Evolutionary conservation across 768 basidiomycete species (phyloP).

Genomic region (Mycena sanguinolenta): DNA sequence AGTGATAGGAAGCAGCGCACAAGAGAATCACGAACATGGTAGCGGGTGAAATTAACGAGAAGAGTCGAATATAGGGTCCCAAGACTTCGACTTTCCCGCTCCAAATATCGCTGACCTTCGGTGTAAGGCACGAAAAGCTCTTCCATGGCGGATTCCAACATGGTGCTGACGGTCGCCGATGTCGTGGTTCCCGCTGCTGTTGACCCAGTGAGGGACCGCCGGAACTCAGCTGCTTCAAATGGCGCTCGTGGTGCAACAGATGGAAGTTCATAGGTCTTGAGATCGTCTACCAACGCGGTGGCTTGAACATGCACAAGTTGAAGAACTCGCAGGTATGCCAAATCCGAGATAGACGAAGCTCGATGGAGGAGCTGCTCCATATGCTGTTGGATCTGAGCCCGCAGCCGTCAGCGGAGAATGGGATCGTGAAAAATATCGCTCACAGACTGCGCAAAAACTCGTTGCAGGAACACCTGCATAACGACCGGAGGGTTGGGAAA

Average conservation of each 20-base stretch:
- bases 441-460: constrained; percentile 98
- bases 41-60: constrained; percentile 83
- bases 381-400: constrained; percentile 91
- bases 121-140: constrained; percentile 96
- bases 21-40: constrained; percentile 74
- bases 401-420: background rate
- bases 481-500: constrained; percentile 97
- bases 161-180: constrained; percentile 74
- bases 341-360: constrained; percentile 81
- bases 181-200: constrained; percentile 59
- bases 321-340: constrained; percentile 91
- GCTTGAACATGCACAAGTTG: constrained; percentile 89
- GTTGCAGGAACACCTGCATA: constrained; percentile 97
- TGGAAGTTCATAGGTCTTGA: constrained; percentile 91
- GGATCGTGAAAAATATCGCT: constrained; percentile 42
- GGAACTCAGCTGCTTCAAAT: constrained; percentile 73
- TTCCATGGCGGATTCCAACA: constrained; percentile 97
- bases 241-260: constrained; percentile 74
- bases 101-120: constrained; percentile 92
- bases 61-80: constrained; percentile 82
- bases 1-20: constrained; percentile 8
- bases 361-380: constrained; percentile 89
- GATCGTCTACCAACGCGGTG: constrained; percentile 86
- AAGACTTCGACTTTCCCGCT: constrained; percentile 89
- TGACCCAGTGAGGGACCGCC: constrained; percentile 63